Conservation (phyloP, 768 basidiomycete genomes). For the Naganishia antarctica region DNA sequence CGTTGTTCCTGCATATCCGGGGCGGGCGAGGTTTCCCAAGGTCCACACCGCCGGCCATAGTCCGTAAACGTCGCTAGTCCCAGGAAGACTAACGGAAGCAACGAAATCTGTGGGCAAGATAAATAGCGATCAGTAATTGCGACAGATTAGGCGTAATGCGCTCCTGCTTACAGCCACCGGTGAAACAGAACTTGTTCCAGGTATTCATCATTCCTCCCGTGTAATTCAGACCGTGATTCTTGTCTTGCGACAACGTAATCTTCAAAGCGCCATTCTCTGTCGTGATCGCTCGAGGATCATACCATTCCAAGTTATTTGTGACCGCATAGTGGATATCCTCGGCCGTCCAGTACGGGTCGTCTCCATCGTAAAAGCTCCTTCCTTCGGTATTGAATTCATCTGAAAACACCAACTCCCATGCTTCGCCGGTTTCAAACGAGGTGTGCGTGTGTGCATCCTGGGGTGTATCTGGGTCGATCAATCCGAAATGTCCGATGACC, state of each 20-base stretch:
- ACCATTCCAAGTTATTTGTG: constrained; percentile 49
- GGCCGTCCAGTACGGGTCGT: constrained; percentile 54
- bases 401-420: constrained; percentile 80
- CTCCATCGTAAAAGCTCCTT: constrained; percentile 46
- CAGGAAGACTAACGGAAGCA: constrained; percentile 42
- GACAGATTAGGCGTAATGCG: neutral
- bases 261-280: constrained; percentile 48
- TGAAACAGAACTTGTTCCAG: constrained; percentile 48
- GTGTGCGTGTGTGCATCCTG: constrained; percentile 57
- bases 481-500: constrained; percentile 61
- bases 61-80: constrained; percentile 43
- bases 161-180: constrained; percentile 27
- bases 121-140: too few relatives aligned
- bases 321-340: constrained; percentile 53
- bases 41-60: constrained; percentile 48
- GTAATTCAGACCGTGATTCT: constrained; percentile 38
- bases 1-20: constrained; percentile 50
- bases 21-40: constrained; percentile 45
- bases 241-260: constrained; percentile 43
- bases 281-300: constrained; percentile 50
- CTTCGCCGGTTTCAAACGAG: constrained; percentile 68
- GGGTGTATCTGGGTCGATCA: constrained; percentile 78
- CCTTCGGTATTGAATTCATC: constrained; percentile 74
- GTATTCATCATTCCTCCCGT: constrained; percentile 42
- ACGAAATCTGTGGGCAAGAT: constrained; percentile 11